These are phyloP conservation scores for Xylariaceae sp. DNA, from an alignment of 2,329 filamentous ascomycete genomes.

Conservation along the genomic window DNA sequence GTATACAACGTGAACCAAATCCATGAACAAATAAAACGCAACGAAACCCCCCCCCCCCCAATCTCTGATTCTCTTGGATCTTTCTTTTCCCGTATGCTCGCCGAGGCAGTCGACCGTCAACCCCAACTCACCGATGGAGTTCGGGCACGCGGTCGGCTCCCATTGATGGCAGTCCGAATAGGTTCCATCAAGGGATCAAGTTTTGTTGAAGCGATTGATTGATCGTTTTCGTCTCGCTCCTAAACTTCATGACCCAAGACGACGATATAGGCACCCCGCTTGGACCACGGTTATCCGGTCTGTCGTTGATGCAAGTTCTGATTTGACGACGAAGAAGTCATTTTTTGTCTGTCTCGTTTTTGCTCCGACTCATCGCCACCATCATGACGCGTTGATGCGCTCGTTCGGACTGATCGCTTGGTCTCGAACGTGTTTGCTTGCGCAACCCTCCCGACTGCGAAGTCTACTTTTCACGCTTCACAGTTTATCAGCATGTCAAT, in stretches of 20 bases:
- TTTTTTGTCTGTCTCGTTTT: slow-evolving; percentile 6
- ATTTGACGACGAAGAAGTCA: slow-evolving; percentile 7
- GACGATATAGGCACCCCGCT: slow-evolving; percentile 15
- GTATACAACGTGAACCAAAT: too few relatives aligned
- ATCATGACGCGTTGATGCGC: slow-evolving; percentile 11
- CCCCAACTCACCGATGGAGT: slow-evolving; percentile 23
- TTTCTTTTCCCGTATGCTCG: slow-evolving; percentile 16
- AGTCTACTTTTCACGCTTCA: slow-evolving; percentile 8
- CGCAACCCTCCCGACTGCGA: slow-evolving; percentile 5
- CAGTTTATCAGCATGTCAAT: slow-evolving; percentile 1
- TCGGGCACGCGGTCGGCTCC: slow-evolving; percentile 28
- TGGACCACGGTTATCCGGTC: slow-evolving; percentile 14
- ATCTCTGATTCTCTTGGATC: not conserved
- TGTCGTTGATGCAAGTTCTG: slow-evolving; percentile 8
- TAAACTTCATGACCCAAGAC: slow-evolving; percentile 21
- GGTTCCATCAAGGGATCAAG: slow-evolving; percentile 19
- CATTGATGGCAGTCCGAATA: slow-evolving; percentile 19
- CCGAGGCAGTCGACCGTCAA: slow-evolving; percentile 25
- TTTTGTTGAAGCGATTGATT: slow-evolving; percentile 16
- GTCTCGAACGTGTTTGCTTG: slow-evolving; percentile 14
- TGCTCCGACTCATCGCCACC: slow-evolving; percentile 13
- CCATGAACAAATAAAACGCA: slow-evolving; percentile 10
- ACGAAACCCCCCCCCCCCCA: not conserved
- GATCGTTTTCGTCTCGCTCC: slow-evolving; percentile 14
- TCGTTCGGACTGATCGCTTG: slow-evolving; percentile 14